Evolutionary conservation across 2,329 filamentous ascomycete species (phyloP), one percentile per base, ranked within the genome.

Genomic region (Ophiobolus disseminans): DNA sequence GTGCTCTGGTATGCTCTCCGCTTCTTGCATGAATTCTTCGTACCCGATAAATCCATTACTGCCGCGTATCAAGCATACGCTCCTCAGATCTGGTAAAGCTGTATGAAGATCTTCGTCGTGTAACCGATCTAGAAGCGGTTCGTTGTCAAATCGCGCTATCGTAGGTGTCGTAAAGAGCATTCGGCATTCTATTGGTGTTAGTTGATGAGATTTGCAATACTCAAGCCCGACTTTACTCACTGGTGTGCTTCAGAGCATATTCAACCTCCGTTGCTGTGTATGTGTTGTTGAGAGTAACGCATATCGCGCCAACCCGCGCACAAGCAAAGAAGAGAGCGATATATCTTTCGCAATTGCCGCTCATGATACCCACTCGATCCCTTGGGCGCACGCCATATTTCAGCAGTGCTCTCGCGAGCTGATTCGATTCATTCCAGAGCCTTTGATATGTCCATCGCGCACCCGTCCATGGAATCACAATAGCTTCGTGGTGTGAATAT

Each of bases 231-330:
- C 5, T 14, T 30, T 14, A 69, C 77, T 58, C 73, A 87, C 86
- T 84, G 13, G 87, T 85, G 64, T 91, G 89, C 45, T 82, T 80
- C 21, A 92, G 72, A 8, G 86, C 89, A 70, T 88, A 87, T 67
- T 85, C 80, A 38, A 87, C 85, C 73, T 92, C 89, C 1, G 81
- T 83, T 2, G 86, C 80, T 1, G 89, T 92, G 68, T 92, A 92
- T 0, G 88, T 92, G 73, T 91, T 92, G 75, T 92, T 92, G 57
- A 92, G 76, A 35, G 91, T 90, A 21, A 91, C 88, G 42, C 91
- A 77, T 26, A 77, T 72, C 1, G 74, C 73, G 2, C 75, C 75
- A 10, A 78, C 58, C 37, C 73, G 65, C 31, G 86, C 84, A 9
- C 85, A 86, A 3, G 86, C 87, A 58, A 91, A 90, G 77, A 90